A percentile compares a stretch with the other conserved stretches of the same genome.
These are phyloP conservation scores for Botrytis galanthina DNA, from an alignment of 2,329 filamentous ascomycete genomes.

Conservation along the genomic window DNA sequence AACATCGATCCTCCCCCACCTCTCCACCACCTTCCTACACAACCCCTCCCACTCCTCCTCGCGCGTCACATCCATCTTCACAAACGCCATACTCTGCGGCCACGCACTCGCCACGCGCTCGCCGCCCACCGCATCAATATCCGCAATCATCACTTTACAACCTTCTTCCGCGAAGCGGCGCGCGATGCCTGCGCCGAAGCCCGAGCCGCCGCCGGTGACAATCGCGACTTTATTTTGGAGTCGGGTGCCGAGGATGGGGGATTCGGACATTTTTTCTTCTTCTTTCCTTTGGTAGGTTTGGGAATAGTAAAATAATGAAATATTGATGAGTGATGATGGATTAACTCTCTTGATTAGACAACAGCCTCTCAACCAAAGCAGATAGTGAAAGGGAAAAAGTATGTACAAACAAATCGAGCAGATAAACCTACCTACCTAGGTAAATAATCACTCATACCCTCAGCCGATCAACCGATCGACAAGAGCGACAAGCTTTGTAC, in stretches of 20 bases:
- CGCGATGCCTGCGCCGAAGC: slow-evolving; percentile 63
- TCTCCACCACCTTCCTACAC: slow-evolving; percentile 45
- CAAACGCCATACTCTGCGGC: slow-evolving; percentile 40
- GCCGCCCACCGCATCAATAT: slow-evolving; percentile 56
- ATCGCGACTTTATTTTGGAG: slow-evolving; percentile 56
- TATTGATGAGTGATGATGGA: background rate
- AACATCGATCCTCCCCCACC: slow-evolving; percentile 54
- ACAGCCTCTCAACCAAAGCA: background rate
- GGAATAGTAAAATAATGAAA: background rate
- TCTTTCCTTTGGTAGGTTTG: background rate
- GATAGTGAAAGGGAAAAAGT: background rate
- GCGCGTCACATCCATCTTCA: slow-evolving; percentile 50
- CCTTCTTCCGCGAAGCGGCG: slow-evolving; percentile 59
- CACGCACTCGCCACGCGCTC: slow-evolving; percentile 44
- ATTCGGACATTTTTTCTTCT: slow-evolving; percentile 23
- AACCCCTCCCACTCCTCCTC: slow-evolving; percentile 53
- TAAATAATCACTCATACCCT: background rate
- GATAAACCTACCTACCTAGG: background rate
- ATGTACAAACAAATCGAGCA: too few species aligned
- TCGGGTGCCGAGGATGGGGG: slow-evolving; percentile 36
- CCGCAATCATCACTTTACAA: slow-evolving; percentile 59
- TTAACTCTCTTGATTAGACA: background rate
- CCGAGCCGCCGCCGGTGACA: slow-evolving; percentile 59
- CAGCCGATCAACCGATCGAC: background rate
- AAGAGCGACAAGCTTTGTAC: too few species aligned